Base-by-base conservation (phyloP, 371 early-diverging fungal species). In the Encephalitozoon intestinalis region DNA sequence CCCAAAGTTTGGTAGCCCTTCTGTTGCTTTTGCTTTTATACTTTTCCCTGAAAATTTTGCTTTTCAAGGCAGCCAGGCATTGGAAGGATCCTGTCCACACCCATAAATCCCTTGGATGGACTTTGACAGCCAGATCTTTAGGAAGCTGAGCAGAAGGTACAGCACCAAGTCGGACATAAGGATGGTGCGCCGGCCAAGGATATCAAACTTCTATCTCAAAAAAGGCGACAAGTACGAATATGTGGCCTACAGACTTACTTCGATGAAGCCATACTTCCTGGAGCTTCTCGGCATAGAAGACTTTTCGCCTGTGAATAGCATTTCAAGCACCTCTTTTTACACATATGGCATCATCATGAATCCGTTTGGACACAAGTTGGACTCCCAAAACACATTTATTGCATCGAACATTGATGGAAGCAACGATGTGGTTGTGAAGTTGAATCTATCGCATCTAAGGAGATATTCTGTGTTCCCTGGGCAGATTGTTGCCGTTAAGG, bases 391-490 rank as follows among this genome's bases (percentile, higher is more conserved):
- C 23, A 21, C 70, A 44, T 70, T 26, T 26, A 28, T 71, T 58
- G 31, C 51, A 50, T 68, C 72, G 15, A 71, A 26, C 49, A 67
- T 43, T 54, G 73, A 79, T 64, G 66, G 30, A 34, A 72, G 65
- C 18, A 76, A 82, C 39, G 31, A 63, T 49, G 66, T 58, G 1
- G 23, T 40, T 23, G 40, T 79, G 6, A 77, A 54, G 40, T 52
- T 82, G 9, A 72, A 82, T 51, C 12, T 82, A 15, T 28, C 41
- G 8, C 37, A 58, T 58, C 25, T 73, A 28, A n/a, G 63, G 18
- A 30, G 58, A 37, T 82, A 66, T 53, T 76, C 74, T 34, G 18
- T 82, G 2, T 82, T 79, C 64, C 39, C 78, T 11, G 79, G 79
- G 0, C 79, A 79, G 53, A 28, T 79, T 39, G 70, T 79, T 25